Percentiles rank a stretch among this genome's conserved stretches.
Evolutionary conservation across 129 eudicot species (phyloP).

Genomic region (Oenanthe sinensis): DNA sequence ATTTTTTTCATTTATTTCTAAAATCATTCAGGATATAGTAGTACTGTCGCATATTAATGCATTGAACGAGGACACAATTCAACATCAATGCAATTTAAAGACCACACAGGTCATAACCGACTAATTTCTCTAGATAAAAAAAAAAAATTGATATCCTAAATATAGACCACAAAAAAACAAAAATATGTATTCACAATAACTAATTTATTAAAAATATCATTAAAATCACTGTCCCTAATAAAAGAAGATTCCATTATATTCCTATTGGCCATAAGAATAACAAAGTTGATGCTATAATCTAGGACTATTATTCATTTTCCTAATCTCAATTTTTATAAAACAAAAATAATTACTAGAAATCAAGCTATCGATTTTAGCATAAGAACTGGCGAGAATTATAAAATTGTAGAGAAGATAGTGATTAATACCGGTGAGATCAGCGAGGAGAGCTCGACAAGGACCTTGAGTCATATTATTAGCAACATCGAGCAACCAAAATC

Average conservation of each 20-base stretch:
- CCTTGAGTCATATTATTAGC: slow-evolving; percentile 97
- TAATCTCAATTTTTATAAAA: not conserved
- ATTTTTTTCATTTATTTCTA: not conserved
- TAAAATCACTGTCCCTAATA: not conserved
- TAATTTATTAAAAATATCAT: not conserved
- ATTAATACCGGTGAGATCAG: slow-evolving; percentile 74
- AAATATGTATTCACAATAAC: not conserved
- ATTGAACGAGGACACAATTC: not conserved
- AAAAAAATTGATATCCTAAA: not conserved
- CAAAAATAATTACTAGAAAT: not conserved
- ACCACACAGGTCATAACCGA: not conserved
- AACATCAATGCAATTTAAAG: slow-evolving; percentile 6
- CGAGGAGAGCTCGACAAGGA: slow-evolving; percentile 93
- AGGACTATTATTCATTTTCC: not conserved
- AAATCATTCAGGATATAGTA: not conserved
- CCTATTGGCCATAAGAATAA: not conserved
- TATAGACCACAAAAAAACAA: not conserved
- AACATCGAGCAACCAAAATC: slow-evolving; percentile 95
- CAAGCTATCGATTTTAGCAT: not conserved
- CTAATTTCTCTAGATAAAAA: not conserved
- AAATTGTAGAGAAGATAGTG: not conserved
- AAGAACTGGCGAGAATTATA: not conserved
- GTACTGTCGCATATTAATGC: not conserved
- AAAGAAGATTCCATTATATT: not conserved
- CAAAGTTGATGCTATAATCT: not conserved